Percentiles rank a stretch among this genome's conserved stretches.
phyloP scores from a whole-genome alignment of 495 filamentous ascomycete species.

The Apodospora peruviana region DNA sequence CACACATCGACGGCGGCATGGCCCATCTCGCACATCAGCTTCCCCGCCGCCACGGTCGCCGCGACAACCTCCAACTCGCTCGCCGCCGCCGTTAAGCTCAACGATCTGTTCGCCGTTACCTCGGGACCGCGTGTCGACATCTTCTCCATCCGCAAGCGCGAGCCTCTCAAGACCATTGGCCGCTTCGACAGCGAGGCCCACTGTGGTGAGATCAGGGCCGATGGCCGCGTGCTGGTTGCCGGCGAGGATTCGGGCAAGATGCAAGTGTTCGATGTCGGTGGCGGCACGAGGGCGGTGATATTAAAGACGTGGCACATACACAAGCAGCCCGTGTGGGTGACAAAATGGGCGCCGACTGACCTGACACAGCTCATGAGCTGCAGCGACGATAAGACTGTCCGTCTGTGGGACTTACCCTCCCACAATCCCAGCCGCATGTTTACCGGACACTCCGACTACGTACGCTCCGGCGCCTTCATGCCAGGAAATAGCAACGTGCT shows the following conservation, averaged over 20 bases:
- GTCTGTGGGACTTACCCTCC: slow-evolving; percentile 88
- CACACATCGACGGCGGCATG: slow-evolving; percentile 81
- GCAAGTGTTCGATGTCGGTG: slow-evolving; percentile 84
- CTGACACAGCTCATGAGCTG: slow-evolving; percentile 78
- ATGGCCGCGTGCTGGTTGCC: slow-evolving; percentile 82
- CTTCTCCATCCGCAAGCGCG: slow-evolving; percentile 81
- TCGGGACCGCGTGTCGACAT: slow-evolving; percentile 87
- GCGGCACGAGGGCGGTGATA: slow-evolving; percentile 65
- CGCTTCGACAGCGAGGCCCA: slow-evolving; percentile 86
- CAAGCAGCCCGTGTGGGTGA: slow-evolving; percentile 90
- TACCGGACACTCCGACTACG: slow-evolving; percentile 88
- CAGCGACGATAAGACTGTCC: slow-evolving; percentile 85
- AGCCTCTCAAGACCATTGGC: slow-evolving; percentile 84
- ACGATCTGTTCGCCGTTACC: slow-evolving; percentile 87
- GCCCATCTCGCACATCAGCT: slow-evolving; percentile 83
- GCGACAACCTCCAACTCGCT: slow-evolving; percentile 41
- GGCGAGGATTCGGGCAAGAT: slow-evolving; percentile 87
- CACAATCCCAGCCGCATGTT: slow-evolving; percentile 70
- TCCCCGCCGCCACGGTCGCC: slow-evolving; percentile 49
- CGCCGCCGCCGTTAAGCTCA: slow-evolving; percentile 37
- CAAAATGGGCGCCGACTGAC: slow-evolving; percentile 80
- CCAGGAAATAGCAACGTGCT: slow-evolving; percentile 69
- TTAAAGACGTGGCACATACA: slow-evolving; percentile 95
- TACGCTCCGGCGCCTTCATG: slow-evolving; percentile 80
- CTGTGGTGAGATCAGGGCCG: slow-evolving; percentile 76